These are phyloP conservation scores for Rosa lucieae DNA, from an alignment of 306 rosid species.

Conservation along the genomic window DNA sequence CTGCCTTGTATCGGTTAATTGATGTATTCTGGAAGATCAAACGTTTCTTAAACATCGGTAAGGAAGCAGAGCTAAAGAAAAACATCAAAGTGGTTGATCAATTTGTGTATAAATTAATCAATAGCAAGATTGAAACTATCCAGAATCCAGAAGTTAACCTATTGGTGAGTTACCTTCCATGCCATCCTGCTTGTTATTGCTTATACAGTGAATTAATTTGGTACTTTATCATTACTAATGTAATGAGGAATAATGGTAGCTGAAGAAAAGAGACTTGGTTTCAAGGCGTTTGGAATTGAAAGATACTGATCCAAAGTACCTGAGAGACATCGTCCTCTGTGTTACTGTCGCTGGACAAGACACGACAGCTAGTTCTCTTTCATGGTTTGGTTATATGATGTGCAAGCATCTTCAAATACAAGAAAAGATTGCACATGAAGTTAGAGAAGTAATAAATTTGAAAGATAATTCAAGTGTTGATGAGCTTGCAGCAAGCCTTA, in stretches of 20 bases:
- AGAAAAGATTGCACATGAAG: slow-evolving; percentile 45
- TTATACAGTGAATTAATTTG: not conserved
- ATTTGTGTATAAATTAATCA: slow-evolving; percentile 15
- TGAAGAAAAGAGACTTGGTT: slow-evolving; percentile 38
- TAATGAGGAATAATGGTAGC: slow-evolving; percentile 15
- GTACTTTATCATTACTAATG: not conserved
- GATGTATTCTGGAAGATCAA: slow-evolving; percentile 19
- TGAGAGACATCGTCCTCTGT: slow-evolving; percentile 46
- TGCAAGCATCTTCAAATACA: slow-evolving; percentile 57
- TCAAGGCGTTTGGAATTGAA: slow-evolving; percentile 46
- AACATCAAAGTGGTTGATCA: slow-evolving; percentile 8
- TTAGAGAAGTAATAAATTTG: not conserved
- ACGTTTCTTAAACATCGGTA: slow-evolving; percentile 24
- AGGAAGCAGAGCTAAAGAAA: slow-evolving; percentile 18
- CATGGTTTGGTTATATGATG: slow-evolving; percentile 53
- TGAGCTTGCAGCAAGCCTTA: not conserved
- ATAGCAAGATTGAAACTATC: slow-evolving; percentile 16
- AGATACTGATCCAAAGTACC: slow-evolving; percentile 38
- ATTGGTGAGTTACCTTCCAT: slow-evolving; percentile 15
- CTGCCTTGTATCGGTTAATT: not conserved
- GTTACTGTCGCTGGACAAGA: slow-evolving; percentile 57
- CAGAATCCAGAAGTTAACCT: not conserved
- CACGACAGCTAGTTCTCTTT: slow-evolving; percentile 47
- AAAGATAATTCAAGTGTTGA: not conserved
- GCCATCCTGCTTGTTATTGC: not conserved